Evolutionary conservation across 768 basidiomycete species (phyloP), one percentile per base, ranked within the genome.

Genomic region (Pleurotus pulmonarius): DNA sequence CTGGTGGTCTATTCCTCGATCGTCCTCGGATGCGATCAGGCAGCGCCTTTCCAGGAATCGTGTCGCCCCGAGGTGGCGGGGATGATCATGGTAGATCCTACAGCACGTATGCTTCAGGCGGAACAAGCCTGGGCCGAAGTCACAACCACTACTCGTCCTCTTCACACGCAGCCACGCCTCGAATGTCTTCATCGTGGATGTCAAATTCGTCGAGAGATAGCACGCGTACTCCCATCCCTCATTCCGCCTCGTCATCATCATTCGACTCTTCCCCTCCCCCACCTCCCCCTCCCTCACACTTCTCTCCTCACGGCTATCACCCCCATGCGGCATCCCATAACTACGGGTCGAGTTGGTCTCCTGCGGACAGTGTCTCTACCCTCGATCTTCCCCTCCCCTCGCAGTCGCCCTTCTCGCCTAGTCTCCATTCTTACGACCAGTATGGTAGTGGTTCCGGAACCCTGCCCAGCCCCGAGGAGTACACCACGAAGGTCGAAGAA

Each of bases 381-480:
- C 63, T 75, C 49, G 65, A 64, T 15, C 72, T 73, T 8, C 70
- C 72, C 1, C 29, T 34, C 29, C 70, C 70, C 4, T 67, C 75
- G 6, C 75, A 77, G 49, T 43, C 64, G 55, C 59, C 62, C 47
- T 54, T 61, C 69, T n/a, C 64, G 70, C 52, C 63, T 66, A 69
- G 55, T 26, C 61, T 58, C 61, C 55, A 58, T 57, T 65, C 68
- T 25, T 75, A 76, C 57, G 67, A 70, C 9, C 61, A 70, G 13
- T 73, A 75, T 61, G 61, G 64, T 22, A 64, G 70, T 26, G 67
- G 64, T 57, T 68, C 71, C 24, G 71, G 69, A 51, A 63, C 74
- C 12, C 62, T 76, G 48, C 71, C 77, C 18, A 75, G 73, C 54
- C 71, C 76, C 55, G 78, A 76, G 45, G 77, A 76, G 26, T 77